A percentile compares a stretch with the other conserved stretches of the same genome.
Evolutionary conservation across 345 rosid genomes (phyloP).

Genomic region (Gynandropsis gynandra): DNA sequence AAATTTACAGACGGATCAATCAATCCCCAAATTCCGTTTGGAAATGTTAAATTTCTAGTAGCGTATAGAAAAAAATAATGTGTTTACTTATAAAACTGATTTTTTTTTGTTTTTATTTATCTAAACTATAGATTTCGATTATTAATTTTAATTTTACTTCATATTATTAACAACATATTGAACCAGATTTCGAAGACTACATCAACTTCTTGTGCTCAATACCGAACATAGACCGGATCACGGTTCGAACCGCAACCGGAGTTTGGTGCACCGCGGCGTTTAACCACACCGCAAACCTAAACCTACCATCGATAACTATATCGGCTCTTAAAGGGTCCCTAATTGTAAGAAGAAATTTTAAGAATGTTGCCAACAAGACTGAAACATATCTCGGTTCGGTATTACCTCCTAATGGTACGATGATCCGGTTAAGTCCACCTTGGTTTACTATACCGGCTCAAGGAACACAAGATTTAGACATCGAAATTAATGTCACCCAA

Average conservation of each 20-base stretch:
- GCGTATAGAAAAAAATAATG: neutral
- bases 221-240: constrained; percentile 32
- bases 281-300: constrained; percentile 57
- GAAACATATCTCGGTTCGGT: constrained; percentile 49
- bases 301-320: constrained; percentile 70
- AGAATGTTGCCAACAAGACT: constrained; percentile 40
- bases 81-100: neutral
- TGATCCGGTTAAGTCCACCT: constrained; percentile 42
- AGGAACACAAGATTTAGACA: constrained; percentile 41
- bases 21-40: no score
- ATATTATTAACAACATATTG: neutral
- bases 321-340: constrained; percentile 38
- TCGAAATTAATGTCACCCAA: constrained; percentile 37
- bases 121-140: no score
- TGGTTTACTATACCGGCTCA: constrained; percentile 48
- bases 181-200: constrained; percentile 57
- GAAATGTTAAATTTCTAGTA: no score
- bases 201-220: constrained; percentile 63
- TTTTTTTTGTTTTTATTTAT: neutral
- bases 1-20: no score
- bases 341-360: constrained; percentile 45
- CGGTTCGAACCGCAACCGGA: constrained; percentile 44
- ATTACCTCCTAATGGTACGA: constrained; percentile 60
- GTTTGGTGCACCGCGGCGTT: constrained; percentile 35
- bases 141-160: neutral